Conservation (phyloP, 1,139 yeast genomes). For the Debaryomyces nepalensis region DNA sequence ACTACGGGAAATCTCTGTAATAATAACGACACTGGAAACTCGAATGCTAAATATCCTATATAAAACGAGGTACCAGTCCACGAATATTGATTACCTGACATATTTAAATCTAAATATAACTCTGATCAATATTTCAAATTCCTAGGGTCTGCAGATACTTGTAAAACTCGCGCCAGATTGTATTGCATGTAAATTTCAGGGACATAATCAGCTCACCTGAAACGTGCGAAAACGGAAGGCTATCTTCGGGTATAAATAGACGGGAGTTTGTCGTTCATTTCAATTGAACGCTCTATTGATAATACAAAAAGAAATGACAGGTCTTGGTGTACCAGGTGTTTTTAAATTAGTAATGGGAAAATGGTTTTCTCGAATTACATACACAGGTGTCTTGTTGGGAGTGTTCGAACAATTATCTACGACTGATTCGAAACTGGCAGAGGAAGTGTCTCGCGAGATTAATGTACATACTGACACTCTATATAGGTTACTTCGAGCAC, state of each 20-base stretch:
- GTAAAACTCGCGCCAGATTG: no score
- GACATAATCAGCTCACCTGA: background rate
- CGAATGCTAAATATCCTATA: constrained; percentile 53
- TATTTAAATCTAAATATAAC: constrained; percentile 48
- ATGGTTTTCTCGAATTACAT: constrained; percentile 6
- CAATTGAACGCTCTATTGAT: background rate
- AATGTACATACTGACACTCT: background rate
- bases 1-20: constrained; percentile 41
- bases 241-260: background rate
- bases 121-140: no score
- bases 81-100: constrained; percentile 53
- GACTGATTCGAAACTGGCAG: constrained; percentile 1
- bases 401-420: constrained; percentile 1
- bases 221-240: background rate
- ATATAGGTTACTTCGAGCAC: constrained; percentile 5
- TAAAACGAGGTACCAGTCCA: constrained; percentile 62
- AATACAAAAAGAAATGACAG: background rate
- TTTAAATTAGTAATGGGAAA: constrained; percentile 3
- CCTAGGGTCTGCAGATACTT: no score
- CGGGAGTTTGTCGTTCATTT: background rate
- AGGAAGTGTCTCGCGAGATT: background rate
- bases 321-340: constrained; percentile 3
- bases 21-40: constrained; percentile 46
- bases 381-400: constrained; percentile 2
- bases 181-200: background rate